Evolutionary conservation across 805 yeast genomes (phyloP), one percentile per base, ranked within the genome.

Genomic region (Ogataea nonfermentans): DNA sequence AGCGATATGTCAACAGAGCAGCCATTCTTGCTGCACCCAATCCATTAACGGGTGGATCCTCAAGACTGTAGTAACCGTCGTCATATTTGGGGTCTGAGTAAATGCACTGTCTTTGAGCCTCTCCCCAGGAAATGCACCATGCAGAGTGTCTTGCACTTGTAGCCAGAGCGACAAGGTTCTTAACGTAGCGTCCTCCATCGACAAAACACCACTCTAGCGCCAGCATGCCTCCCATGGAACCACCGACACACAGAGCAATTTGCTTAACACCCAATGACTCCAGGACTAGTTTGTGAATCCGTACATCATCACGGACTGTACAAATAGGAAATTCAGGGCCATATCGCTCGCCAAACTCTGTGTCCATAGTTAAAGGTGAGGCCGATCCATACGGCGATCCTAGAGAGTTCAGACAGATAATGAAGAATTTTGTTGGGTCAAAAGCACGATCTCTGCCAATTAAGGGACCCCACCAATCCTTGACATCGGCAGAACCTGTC

Each of bases 101-200:
- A 20, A 93, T 88, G 47, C 95, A 81, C 61, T 93, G 99, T 53
- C 99, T 76, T 65, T 93, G 99, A 2, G 99, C 95, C 59, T 93
- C 99, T 39, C 95, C 91, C 99, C 99, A 93, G 4, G 96, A 86
- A 28, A 93, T 93, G 51, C 98, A 93, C 99, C 99, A 93, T 0
- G 99, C 99, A 2, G 95, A 84, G 30, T 90, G 95, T 56, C 95
- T 73, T 0, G 98, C 96, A 17, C 95, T 80, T 0, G 98, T 91
- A 1, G 99, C 99, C 38, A 91, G 65, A 0, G 96, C 91, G 10
- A 91, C 81, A 15, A 85, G 69, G 29, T 75, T 68, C 43, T 74
- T 73, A 24, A 93, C 95, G 57, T 77, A 93, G 1, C 68, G 59
- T 3, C 83, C 83, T 40, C 78, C 81, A 19, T 59, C 55, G 12